Evolutionary conservation across 202 grass and related monocot genomes (phyloP), one percentile per base, ranked within the genome.

Genomic region (Setaria italica): DNA sequence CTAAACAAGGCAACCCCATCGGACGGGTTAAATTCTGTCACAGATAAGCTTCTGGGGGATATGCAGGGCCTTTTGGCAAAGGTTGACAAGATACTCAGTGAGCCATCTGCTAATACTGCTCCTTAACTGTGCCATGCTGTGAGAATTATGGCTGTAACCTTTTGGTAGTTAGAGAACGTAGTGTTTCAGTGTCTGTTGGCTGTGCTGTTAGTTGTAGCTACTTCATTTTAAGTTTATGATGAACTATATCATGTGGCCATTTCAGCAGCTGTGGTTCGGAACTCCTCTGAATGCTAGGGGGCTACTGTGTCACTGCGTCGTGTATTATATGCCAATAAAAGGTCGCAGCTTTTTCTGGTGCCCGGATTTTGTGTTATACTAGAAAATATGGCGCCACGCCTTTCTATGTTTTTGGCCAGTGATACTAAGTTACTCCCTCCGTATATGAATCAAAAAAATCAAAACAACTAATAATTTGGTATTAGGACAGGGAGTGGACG

Each of bases 11-110:
- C 79, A 72, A 57, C 72, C 12, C 72, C 89, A 72, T 54, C 83
- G 15, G 82, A 72, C 74, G 87, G 78, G 62, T 19, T 67, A 34
- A 77, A 62, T 46, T 76, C 76, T 57, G 80, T 47, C 33, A 57
- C 84, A 51, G 90, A 88, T 35, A 85, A 85, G 58, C 85, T 95
- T 32, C 49, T 95, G 19, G 82, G 82, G 1, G 81, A 99, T 41
- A 99, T 99, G 96, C 89, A 99, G 65, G 84, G 86, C 21, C 96
- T 99, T 67, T 64, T 95, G 82, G 90, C 76, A 32, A 89, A 99
- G 77, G 86, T 99, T 25, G 79, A 92, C 55, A 89, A 80, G 39
- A 88, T 83, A 78, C 76, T 95, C 41, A 46, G 53, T 15, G 82
- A 74, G 53, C 60, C 85, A 60, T 71, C 88, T 35, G 68, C 67